A percentile compares a stretch with the other conserved stretches of the same genome.
Conservation (phyloP, 1,139 yeast species). For the Magnusiomyces tetraspermus region DNA sequence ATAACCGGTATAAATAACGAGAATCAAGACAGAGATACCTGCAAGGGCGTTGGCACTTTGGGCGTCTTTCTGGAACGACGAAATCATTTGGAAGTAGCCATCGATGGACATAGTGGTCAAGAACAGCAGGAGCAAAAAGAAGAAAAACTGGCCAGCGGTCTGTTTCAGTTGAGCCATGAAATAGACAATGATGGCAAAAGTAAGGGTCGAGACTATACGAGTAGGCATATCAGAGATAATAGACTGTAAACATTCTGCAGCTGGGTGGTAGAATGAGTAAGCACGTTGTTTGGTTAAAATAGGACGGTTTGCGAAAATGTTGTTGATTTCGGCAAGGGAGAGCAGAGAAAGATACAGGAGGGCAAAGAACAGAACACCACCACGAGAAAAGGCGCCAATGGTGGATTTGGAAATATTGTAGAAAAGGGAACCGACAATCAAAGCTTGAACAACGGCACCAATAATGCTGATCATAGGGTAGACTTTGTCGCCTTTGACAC, state of each 20-base stretch:
- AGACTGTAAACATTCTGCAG: constrained; percentile 67
- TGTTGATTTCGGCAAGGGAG: constrained; percentile 61
- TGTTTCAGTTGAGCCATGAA: constrained; percentile 61
- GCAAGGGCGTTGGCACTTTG: constrained; percentile 70
- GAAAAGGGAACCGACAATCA: constrained; percentile 65
- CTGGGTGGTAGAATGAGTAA: constrained; percentile 66
- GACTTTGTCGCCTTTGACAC: constrained; percentile 58
- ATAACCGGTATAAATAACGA: constrained; percentile 44
- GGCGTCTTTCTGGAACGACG: constrained; percentile 50
- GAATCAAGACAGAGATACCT: constrained; percentile 45
- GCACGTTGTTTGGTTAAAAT: constrained; percentile 71
- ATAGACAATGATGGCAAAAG: constrained; percentile 54
- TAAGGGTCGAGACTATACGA: constrained; percentile 44
- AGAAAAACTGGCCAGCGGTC: constrained; percentile 59
- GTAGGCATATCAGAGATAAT: constrained; percentile 61
- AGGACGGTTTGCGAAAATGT: constrained; percentile 61
- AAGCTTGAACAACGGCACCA: constrained; percentile 64
- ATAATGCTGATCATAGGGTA: constrained; percentile 49
- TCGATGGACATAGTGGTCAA: constrained; percentile 55
- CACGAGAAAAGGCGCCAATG: constrained; percentile 52
- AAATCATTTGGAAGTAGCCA: constrained; percentile 60
- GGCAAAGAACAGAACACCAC: constrained; percentile 68
- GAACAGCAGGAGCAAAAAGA: constrained; percentile 47
- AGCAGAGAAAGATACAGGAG: constrained; percentile 70
- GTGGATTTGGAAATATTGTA: constrained; percentile 46